Percentiles rank a stretch among this genome's conserved stretches.
Evolutionary conservation across 257 asterid species (phyloP).

Genomic region (Galeopsis tetrahit): DNA sequence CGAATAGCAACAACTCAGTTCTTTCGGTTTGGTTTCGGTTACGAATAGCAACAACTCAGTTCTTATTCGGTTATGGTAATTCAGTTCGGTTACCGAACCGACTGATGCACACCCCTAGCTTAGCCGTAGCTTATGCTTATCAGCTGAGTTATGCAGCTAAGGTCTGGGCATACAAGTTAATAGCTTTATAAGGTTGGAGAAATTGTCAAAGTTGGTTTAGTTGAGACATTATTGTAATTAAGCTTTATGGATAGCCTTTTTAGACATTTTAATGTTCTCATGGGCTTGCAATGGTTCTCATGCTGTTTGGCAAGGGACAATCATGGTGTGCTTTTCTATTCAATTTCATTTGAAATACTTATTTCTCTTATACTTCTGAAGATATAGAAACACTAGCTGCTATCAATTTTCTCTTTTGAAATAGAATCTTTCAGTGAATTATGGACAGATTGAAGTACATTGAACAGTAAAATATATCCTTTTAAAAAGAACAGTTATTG

Average conservation of each 20-base stretch:
- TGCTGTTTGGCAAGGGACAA: background rate
- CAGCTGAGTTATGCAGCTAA: background rate
- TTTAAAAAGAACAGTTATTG: background rate
- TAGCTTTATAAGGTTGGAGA: background rate
- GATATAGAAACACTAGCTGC: constrained; percentile 17
- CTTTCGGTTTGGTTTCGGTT: too few species aligned
- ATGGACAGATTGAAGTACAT: background rate
- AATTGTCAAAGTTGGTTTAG: background rate
- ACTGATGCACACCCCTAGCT: too few species aligned
- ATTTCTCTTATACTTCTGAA: background rate
- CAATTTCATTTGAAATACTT: background rate
- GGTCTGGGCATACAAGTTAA: background rate
- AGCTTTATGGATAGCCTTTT: background rate
- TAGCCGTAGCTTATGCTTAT: background rate
- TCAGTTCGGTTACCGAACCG: too few species aligned
- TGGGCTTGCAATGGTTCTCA: background rate
- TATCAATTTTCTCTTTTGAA: background rate
- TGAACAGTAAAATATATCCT: constrained; percentile 14
- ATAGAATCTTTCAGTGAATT: background rate
- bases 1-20: too few species aligned
- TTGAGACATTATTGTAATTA: background rate
- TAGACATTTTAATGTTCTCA: background rate
- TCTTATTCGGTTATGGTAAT: too few species aligned
- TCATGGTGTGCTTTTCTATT: constrained; percentile 6
- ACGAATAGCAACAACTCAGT: too few species aligned